Evolutionary conservation across 192 early-diverging fungal genomes (phyloP).

Genomic region (Rhizoclosmatium globosum): DNA sequence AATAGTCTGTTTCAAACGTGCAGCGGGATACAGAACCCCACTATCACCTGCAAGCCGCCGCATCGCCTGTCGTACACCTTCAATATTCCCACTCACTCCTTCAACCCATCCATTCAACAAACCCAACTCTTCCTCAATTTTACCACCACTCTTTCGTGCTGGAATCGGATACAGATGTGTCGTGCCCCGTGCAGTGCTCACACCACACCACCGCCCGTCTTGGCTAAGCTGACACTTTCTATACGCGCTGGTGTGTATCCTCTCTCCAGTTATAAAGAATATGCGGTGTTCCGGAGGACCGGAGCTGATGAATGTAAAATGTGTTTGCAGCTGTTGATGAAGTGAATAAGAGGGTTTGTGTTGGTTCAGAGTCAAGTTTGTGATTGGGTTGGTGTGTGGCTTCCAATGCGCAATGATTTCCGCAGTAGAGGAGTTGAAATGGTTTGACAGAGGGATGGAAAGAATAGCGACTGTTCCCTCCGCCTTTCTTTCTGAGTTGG

Average conservation of each 20-base stretch:
- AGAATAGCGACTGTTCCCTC: conserved; percentile 12
- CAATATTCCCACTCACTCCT: conserved; percentile 14
- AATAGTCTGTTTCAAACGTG: conserved; percentile 48
- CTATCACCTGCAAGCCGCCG: neutral
- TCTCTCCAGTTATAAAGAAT: conserved; percentile 77
- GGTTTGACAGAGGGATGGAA: conserved; percentile 24
- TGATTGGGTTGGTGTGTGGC: conserved; percentile 74
- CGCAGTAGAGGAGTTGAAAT: conserved; percentile 18
- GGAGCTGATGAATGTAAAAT: conserved; percentile 60
- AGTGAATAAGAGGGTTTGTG: conserved; percentile 73
- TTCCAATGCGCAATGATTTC: conserved; percentile 71
- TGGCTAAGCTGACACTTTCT: conserved; percentile 70
- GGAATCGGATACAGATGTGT: conserved; percentile 67
- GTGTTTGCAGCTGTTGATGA: conserved; percentile 76
- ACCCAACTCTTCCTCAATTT: conserved; percentile 21
- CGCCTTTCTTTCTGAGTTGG: neutral
- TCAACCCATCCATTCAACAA: conserved; percentile 48
- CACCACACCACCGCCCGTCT: conserved; percentile 79
- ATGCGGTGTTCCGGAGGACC: neutral
- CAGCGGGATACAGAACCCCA: conserved; percentile 39
- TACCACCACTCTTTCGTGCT: neutral
- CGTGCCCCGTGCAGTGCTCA: conserved; percentile 77
- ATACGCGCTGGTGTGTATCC: conserved; percentile 81
- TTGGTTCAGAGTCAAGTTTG: conserved; percentile 69
- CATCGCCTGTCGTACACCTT: conserved; percentile 1